Conservation (phyloP, 805 yeast genomes). For the Starmerella stellata region DNA sequence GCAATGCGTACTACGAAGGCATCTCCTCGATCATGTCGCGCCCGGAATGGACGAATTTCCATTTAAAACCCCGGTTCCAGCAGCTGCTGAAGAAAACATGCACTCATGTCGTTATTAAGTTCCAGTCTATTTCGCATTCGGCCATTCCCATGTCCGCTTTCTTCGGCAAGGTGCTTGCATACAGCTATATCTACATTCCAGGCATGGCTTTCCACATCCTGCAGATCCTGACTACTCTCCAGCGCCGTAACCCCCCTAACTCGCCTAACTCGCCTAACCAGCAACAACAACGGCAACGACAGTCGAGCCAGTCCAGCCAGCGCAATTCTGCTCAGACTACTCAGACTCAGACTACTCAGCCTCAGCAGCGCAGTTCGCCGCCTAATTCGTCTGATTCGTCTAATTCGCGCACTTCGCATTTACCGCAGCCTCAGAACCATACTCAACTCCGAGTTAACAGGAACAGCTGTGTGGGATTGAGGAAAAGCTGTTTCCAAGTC, state of each 20-base stretch:
- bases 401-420: neutral
- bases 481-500: too few relatives aligned
- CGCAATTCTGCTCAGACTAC: too few relatives aligned
- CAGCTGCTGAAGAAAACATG: conserved; percentile 33
- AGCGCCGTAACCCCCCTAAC: neutral
- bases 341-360: too few relatives aligned
- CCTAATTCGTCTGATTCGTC: neutral
- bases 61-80: conserved; percentile 10
- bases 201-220: conserved; percentile 33
- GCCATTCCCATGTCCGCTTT: conserved; percentile 46
- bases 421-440: neutral
- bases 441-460: too few relatives aligned
- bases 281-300: neutral
- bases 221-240: conserved; percentile 10
- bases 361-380: neutral
- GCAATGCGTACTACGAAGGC: conserved; percentile 27
- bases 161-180: conserved; percentile 53
- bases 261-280: neutral
- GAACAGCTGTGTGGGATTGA: too few relatives aligned
- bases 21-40: conserved; percentile 25
- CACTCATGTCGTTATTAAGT: conserved; percentile 29
- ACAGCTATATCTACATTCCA: conserved; percentile 37
- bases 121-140: conserved; percentile 32
- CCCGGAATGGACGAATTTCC: conserved; percentile 23
- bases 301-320: neutral